Percentiles rank a stretch among this genome's conserved stretches.
Conservation (phyloP, 2,329 filamentous ascomycete species). For the Ophiostoma australiae region DNA sequence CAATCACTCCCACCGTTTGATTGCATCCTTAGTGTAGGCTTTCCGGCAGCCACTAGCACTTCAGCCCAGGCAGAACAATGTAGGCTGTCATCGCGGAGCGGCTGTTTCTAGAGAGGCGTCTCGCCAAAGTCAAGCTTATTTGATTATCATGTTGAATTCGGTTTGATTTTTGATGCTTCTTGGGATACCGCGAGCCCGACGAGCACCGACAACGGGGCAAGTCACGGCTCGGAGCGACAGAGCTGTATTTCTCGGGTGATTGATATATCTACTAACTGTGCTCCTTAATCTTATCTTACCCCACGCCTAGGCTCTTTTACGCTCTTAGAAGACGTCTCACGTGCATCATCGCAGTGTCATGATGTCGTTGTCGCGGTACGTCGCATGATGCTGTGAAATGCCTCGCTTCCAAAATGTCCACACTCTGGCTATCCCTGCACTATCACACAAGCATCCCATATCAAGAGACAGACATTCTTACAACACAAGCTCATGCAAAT, state of each 20-base stretch:
- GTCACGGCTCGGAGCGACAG: neutral
- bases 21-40: conserved; percentile 12
- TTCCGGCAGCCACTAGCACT: conserved; percentile 8
- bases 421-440: neutral
- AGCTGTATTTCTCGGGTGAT: too few relatives aligned
- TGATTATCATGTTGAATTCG: too few relatives aligned
- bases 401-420: neutral
- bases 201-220: neutral
- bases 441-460: too few relatives aligned
- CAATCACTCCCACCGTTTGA: conserved; percentile 4
- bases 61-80: conserved; percentile 5
- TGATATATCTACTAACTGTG: too few relatives aligned
- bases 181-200: neutral
- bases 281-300: neutral
- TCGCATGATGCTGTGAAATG: neutral
- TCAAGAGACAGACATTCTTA: too few relatives aligned
- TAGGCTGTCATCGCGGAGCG: neutral
- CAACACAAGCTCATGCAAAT: too few relatives aligned
- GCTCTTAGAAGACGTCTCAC: neutral
- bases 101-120: too few relatives aligned
- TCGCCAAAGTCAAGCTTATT: too few relatives aligned
- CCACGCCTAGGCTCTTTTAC: neutral
- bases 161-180: too few relatives aligned
- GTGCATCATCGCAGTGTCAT: neutral
- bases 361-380: neutral